A percentile compares a stretch with the other conserved stretches of the same genome.
Evolutionary conservation across 2,329 filamentous ascomycete species (phyloP).

Genomic region (Cladosporium cucumerinum): DNA sequence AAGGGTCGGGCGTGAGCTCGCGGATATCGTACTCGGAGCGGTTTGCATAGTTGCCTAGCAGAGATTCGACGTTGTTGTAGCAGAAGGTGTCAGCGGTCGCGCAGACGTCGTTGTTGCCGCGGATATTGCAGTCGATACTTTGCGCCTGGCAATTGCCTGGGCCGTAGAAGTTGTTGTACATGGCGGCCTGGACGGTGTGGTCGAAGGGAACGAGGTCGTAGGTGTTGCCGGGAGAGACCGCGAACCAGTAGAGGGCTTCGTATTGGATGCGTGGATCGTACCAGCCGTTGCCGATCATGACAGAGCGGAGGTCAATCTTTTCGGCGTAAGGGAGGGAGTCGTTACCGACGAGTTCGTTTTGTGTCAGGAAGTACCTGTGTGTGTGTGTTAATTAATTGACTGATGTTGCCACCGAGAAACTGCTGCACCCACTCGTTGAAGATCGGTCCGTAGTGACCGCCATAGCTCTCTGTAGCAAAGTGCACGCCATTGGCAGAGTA

Average conservation of each 20-base stretch:
- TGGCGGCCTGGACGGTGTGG: constrained; percentile 45
- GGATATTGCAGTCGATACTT: constrained; percentile 53
- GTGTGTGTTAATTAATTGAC: not conserved
- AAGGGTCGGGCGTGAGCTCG: constrained; percentile 54
- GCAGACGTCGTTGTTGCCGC: constrained; percentile 52
- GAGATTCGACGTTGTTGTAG: constrained; percentile 48
- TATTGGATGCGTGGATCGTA: constrained; percentile 57
- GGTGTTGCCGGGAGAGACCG: constrained; percentile 55
- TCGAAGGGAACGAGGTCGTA: constrained; percentile 56
- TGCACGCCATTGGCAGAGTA: constrained; percentile 34
- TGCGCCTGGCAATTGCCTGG: constrained; percentile 59
- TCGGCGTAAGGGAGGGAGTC: constrained; percentile 30
- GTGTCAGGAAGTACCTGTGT: constrained; percentile 29
- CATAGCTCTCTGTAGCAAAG: constrained; percentile 32
- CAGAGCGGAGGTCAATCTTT: constrained; percentile 32
- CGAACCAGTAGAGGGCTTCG: constrained; percentile 57
- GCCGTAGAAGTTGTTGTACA: constrained; percentile 61
- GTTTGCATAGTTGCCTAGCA: constrained; percentile 51
- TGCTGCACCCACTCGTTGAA: constrained; percentile 16
- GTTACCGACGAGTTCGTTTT: constrained; percentile 28
- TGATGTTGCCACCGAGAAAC: not conserved
- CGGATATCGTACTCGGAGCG: constrained; percentile 61
- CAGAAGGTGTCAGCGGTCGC: constrained; percentile 56
- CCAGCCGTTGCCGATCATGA: constrained; percentile 54
- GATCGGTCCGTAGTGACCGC: constrained; percentile 18